Evolutionary conservation across 2,329 filamentous ascomycete genomes (phyloP), one percentile per base, ranked within the genome.

Genomic region (Hypoxylon sp.): DNA sequence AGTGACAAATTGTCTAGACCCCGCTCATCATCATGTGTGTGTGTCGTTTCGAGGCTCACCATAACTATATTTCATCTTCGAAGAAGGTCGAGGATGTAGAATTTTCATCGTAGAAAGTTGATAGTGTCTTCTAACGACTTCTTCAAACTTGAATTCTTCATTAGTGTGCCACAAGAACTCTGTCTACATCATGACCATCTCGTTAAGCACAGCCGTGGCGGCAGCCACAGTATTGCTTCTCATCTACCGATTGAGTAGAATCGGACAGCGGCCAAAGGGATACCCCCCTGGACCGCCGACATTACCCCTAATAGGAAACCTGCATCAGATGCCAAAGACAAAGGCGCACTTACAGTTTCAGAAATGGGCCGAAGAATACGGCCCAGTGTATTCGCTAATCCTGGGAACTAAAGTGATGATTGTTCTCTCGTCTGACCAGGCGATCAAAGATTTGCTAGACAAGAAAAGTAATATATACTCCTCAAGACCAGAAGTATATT

Each of bases 291-390:
- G 85, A 0, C 86, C 86, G 4, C 84, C 84, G 0, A 86, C 85
- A 0, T 35, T 86, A 1, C 85, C 85, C 0, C 61, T 88, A 1
- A 73, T 88, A 6, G 86, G 86, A 4, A 88, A 88, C 50, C 71
- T 88, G 1, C 85, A 86, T 69, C 81, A 81, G 66, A 84, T 87
- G 73, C 85, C 84, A 0, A 77, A 74, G 2, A 55, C 78, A 5
- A 76, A 84, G 27, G 73, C 74, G 0, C 82, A 86, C 61, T 68
- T 84, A 0, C 83, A 86, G 58, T 86, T 86, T 58, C 75, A 84
- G 40, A 83, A 85, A 73, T 88, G 86, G 86, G 84, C 85, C 0
- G 70, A 82, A 5, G 78, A 86, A 72, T 88, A 88, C 51, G 83
- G 85, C 0, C 84, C 85, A 0, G 73, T 88, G 0, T 88, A 85